Base-by-base conservation (phyloP, 2,329 filamentous ascomycete genomes). In the Penicillium sp. region DNA sequence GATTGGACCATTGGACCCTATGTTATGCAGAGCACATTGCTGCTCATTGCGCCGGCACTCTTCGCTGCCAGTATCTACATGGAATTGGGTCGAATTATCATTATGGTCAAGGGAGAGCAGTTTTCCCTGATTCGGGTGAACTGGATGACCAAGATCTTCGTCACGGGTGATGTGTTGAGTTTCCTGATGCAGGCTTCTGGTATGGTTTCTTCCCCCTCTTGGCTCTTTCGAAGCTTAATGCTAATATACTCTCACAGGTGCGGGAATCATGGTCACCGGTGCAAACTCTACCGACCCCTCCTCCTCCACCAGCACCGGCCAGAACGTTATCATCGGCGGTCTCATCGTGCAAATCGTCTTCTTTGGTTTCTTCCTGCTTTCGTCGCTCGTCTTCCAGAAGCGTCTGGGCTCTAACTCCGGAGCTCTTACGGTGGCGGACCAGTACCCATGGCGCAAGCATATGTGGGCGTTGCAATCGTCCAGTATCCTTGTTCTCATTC, bases 361-460 rank as follows among this genome's bases (percentile, higher is more conserved):
- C 59, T 72, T 73, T 48, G 67, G 70, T 3, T 68, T 71, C 57
- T 73, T 71, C 54, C 31, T 70, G 9, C 53, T 67, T 51, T 64
- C 61, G 40, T 57, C 69, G 3, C 21, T 67, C 15, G 17, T 70
- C 29, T 68, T 72, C 60, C 69, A 70, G 45, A 19, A 19, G 3
- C 68, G 68, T 6, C 47, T 71, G 75, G 42, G 41, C 0, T 63
- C 61, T 4, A 42, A 67, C 15, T 71, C 76, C 0, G 75, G 70
- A 41, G 56, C 64, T 35, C 60, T 52, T 6, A 65, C 68, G 1
- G 56, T 57, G 2, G 57, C 57, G 1, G 53, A 73, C 25, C 50
- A 59, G 13, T 54, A 51, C 1, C 52, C 65, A 27, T 80, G 78
- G 77, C 68, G 68, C 47, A 68, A 60, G 27, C 67, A 78, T 40